Base-by-base conservation (phyloP, 768 basidiomycete species). In the Russula compacta region DNA sequence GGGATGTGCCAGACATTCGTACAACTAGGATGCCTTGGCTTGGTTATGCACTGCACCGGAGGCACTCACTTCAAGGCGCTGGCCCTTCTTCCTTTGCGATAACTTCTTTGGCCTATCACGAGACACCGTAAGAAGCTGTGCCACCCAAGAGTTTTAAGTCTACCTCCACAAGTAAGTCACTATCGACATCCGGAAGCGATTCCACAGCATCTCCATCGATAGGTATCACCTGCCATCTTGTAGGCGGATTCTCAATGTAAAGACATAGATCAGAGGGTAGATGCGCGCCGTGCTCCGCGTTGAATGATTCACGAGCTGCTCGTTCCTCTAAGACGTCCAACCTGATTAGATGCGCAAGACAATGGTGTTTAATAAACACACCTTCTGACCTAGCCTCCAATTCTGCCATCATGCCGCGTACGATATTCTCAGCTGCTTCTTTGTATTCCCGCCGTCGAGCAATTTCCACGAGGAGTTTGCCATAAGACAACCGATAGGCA, bases 211-310 rank as follows among this genome's bases (percentile, higher is more conserved):
- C 83, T 6, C 81, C 82, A 29, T 78, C 73, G 70, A 74, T 77
- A 0, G 89, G 84, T 1, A 80, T 69, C 12, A 90, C 77, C 61
- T 86, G 81, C 84, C 86, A 90, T 55, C 77, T 78, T 40, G 87
- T 89, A 10, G 90, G 90, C 10, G 80, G 71, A 69, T 91, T 87
- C 64, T 81, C 82, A 55, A 92, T 83, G 61, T 81, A 88, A 15
- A 91, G 73, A 69, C 91, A 92, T 42, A 93, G 78, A 65, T 93
- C 91, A 64, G 85, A 80, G 0, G 90, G 90, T 2, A 93, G 78
- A 69, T 86, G 81, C 12, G 78, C 77, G 0, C 89, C 90, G 53
- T 92, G 83, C 49, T 85, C 84, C 3, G 77, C 76, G 63, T 89
- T 89, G 71, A 93, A 93, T 38, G 78, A 79, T 50, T 79, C 78